Evolutionary conservation across 768 basidiomycete species (phyloP).

Genomic region (Harrya chromipes): DNA sequence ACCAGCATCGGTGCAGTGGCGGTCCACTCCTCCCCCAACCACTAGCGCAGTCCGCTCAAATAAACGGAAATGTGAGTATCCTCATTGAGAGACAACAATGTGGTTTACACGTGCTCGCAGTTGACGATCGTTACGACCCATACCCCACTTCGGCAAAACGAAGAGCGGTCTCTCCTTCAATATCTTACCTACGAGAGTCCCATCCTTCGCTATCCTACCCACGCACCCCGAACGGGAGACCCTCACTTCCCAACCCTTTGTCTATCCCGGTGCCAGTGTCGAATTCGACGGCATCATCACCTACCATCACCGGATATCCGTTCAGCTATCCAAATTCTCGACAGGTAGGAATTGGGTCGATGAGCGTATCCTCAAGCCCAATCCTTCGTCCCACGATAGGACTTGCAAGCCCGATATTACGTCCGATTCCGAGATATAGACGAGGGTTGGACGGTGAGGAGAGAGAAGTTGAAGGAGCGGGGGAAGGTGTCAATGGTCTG

Average conservation of each 20-base stretch:
- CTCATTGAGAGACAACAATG: background rate
- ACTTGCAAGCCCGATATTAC: slow-evolving; percentile 72
- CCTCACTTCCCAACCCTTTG: slow-evolving; percentile 68
- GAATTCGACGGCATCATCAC: slow-evolving; percentile 70
- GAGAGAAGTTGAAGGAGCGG: slow-evolving; percentile 73
- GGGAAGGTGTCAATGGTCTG: slow-evolving; percentile 70
- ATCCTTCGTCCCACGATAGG: slow-evolving; percentile 68
- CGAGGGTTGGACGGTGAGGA: slow-evolving; percentile 56
- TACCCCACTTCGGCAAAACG: slow-evolving; percentile 77
- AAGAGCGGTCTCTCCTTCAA: slow-evolving; percentile 78
- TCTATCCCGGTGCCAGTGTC: slow-evolving; percentile 53
- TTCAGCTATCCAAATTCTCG: slow-evolving; percentile 37
- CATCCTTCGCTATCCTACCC: slow-evolving; percentile 47
- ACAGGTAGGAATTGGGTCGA: slow-evolving; percentile 38
- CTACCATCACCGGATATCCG: slow-evolving; percentile 56
- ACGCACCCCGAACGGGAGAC: slow-evolving; percentile 49
- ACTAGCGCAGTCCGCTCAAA: slow-evolving; percentile 73
- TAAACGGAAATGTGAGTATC: slow-evolving; percentile 68
- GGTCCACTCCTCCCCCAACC: slow-evolving; percentile 79
- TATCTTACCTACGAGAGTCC: slow-evolving; percentile 63
- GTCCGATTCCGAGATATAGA: slow-evolving; percentile 59
- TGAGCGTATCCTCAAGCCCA: slow-evolving; percentile 66
- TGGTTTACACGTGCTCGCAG: slow-evolving; percentile 35
- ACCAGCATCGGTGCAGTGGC: slow-evolving; percentile 62
- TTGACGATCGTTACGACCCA: slow-evolving; percentile 84